Percentiles rank a stretch among this genome's conserved stretches.
Evolutionary conservation across 805 yeast species (phyloP).

Genomic region (Kregervanrija pseudodelftensis): DNA sequence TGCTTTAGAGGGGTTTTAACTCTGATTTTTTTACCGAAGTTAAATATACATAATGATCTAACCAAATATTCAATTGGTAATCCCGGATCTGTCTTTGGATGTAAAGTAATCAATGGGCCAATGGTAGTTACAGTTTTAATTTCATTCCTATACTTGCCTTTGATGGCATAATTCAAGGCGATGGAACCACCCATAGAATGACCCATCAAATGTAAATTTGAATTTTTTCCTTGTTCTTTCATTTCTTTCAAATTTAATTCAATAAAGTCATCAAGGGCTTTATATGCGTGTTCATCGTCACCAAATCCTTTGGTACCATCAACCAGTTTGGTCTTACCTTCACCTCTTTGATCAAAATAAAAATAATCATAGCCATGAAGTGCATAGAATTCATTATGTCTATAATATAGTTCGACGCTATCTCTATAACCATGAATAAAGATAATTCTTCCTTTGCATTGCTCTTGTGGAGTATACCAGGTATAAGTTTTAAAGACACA

Average conservation of each 20-base stretch:
- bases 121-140: slow-evolving; percentile 41
- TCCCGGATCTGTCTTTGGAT: slow-evolving; percentile 55
- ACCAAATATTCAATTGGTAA: slow-evolving; percentile 32
- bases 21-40: slow-evolving; percentile 33
- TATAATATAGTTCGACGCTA: slow-evolving; percentile 39
- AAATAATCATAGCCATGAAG: slow-evolving; percentile 55
- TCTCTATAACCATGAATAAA: slow-evolving; percentile 73
- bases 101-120: slow-evolving; percentile 56
- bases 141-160: slow-evolving; percentile 42
- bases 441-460: slow-evolving; percentile 45
- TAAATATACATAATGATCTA: slow-evolving; percentile 37
- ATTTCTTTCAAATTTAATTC: slow-evolving; percentile 34
- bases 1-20: slow-evolving; percentile 48
- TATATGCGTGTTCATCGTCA: slow-evolving; percentile 46
- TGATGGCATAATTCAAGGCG: slow-evolving; percentile 50
- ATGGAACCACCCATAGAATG: slow-evolving; percentile 85
- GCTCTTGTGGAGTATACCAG: slow-evolving; percentile 8
- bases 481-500: slow-evolving; percentile 19
- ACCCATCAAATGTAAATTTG: slow-evolving; percentile 49
- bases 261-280: slow-evolving; percentile 55
- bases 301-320: slow-evolving; percentile 49
- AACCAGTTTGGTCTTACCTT: slow-evolving; percentile 52
- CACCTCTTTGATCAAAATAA: slow-evolving; percentile 70
- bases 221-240: slow-evolving; percentile 15
- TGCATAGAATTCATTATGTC: slow-evolving; percentile 46